Evolutionary conservation across 106 monocot genomes (phyloP).

Genomic region (Xerophyta viscosa): DNA sequence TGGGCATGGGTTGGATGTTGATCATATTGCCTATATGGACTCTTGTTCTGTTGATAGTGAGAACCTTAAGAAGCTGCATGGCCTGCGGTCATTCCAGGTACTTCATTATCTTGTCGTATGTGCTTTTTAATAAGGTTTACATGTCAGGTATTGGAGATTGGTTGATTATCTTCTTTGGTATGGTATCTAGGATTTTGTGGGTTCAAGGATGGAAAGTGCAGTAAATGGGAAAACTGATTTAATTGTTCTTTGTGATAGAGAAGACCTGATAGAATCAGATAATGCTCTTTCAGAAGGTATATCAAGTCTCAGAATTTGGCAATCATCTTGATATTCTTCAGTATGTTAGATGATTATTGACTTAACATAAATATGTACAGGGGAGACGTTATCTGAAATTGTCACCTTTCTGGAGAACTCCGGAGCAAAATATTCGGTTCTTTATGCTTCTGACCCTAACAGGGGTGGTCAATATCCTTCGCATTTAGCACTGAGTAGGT

Average conservation of each 20-base stretch:
- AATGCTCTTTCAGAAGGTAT: slow-evolving; percentile 16
- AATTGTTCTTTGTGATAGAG: slow-evolving; percentile 50
- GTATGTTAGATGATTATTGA: not conserved
- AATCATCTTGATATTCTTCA: not conserved
- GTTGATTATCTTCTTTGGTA: not conserved
- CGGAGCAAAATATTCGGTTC: slow-evolving; percentile 48
- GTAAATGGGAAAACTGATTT: slow-evolving; percentile 32
- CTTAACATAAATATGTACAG: slow-evolving; percentile 24
- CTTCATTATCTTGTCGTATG: not conserved
- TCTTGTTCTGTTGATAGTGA: slow-evolving; percentile 47
- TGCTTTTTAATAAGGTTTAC: not conserved
- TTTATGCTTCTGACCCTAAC: slow-evolving; percentile 52
- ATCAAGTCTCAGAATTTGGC: not conserved
- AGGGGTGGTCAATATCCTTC: slow-evolving; percentile 8
- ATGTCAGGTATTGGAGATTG: not conserved
- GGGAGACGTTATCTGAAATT: slow-evolving; percentile 47
- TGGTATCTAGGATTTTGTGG: slow-evolving; percentile 45
- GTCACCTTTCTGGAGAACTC: slow-evolving; percentile 39
- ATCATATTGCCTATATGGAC: slow-evolving; percentile 40
- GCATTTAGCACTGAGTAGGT: slow-evolving; percentile 19
- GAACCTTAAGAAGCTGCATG: slow-evolving; percentile 38
- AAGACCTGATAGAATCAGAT: slow-evolving; percentile 24
- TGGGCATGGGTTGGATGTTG: slow-evolving; percentile 31
- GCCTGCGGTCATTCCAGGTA: slow-evolving; percentile 48
- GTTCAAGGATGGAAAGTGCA: slow-evolving; percentile 26